Base-by-base conservation (phyloP, 2,329 filamentous ascomycete genomes). In the Colletotrichum salicis region DNA sequence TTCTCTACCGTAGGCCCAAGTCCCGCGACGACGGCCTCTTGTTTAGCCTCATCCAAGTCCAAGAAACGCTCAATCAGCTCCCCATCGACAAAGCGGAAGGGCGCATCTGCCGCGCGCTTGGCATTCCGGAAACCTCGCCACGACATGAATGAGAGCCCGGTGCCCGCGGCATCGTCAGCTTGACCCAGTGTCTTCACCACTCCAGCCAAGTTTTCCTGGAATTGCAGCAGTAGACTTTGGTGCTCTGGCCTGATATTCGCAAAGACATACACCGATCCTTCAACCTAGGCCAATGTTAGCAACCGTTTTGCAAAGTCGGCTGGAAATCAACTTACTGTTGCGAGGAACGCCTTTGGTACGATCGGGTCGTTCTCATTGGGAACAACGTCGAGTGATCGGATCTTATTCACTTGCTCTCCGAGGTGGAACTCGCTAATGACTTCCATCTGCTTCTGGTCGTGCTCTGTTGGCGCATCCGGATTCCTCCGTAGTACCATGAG, bases 321-420 rank as follows among this genome's bases (percentile, higher is more conserved):
- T 31, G 37, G 19, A n/a, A 19, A 7, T 33, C 31, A 63, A 81
- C 92, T 84, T 88, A 96, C 95, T 65, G 96, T 98, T 70, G 90
- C 95, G 64, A 98, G 83, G 79, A 98, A 98, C 24, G 96, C 96
- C 77, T 90, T 91, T 0, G 96, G 96, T 8, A 92, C 84, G 8
- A 98, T 90, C 31, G 92, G 85, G 10, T 93, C 90, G 74, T 87
- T 91, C 41, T 90, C 84, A 22, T 87, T 87, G 3, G 90, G 85
- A 33, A 90, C 86, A 11, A 97, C 90, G 65, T 92, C 86, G 22
- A 98, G 89, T 33, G 89, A 89, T 27, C 92, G 89, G 67, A 98
- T 97, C 37, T 91, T 89, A 79, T 99, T 99, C 67, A 98, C 94
- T 89, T 96, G 94, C 80, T 99, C 96, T 1, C 96, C 95, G 11